These are phyloP conservation scores for Wallacemonas sp. DNA, from an alignment of 208 protist species.

Conservation along the genomic window DNA sequence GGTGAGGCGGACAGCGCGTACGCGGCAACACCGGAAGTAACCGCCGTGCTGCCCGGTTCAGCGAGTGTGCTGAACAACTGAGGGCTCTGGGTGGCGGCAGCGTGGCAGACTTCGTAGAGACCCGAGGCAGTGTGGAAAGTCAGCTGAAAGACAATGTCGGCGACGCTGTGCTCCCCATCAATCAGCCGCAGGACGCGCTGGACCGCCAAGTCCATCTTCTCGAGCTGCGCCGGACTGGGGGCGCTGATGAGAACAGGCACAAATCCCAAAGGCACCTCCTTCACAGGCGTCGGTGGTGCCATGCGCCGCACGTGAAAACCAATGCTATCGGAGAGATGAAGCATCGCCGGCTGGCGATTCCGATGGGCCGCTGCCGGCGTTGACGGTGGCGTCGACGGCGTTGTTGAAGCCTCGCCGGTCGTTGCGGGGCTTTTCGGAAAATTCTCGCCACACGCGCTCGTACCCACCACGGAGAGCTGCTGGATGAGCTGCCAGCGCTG, in stretches of 20 bases:
- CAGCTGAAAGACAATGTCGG: constrained; percentile 56
- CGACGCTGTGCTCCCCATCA: constrained; percentile 69
- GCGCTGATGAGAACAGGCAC: constrained; percentile 55
- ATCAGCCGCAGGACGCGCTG: constrained; percentile 55
- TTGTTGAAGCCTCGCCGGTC: background rate
- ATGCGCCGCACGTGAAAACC: constrained; percentile 61
- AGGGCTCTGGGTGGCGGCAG: constrained; percentile 22
- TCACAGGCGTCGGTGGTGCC: constrained; percentile 39
- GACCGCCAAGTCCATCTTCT: constrained; percentile 68
- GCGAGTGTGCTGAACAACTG: background rate
- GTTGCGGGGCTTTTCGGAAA: too few relatives aligned
- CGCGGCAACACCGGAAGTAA: too few relatives aligned
- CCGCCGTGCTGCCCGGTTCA: too few relatives aligned
- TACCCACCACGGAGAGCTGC: too few relatives aligned
- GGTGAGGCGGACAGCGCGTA: too few relatives aligned
- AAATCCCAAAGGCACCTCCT: constrained; percentile 42
- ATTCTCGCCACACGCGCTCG: too few relatives aligned
- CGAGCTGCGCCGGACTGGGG: constrained; percentile 28
- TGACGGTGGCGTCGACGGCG: background rate
- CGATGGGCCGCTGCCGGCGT: background rate
- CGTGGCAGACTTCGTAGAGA: constrained; percentile 36
- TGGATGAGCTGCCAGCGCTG: constrained; percentile 7
- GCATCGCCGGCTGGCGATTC: constrained; percentile 7
- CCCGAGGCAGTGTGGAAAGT: constrained; percentile 42
- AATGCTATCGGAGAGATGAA: constrained; percentile 54